Conservation (phyloP, 2,329 filamentous ascomycete genomes). For the Hypoxylon sp. region DNA sequence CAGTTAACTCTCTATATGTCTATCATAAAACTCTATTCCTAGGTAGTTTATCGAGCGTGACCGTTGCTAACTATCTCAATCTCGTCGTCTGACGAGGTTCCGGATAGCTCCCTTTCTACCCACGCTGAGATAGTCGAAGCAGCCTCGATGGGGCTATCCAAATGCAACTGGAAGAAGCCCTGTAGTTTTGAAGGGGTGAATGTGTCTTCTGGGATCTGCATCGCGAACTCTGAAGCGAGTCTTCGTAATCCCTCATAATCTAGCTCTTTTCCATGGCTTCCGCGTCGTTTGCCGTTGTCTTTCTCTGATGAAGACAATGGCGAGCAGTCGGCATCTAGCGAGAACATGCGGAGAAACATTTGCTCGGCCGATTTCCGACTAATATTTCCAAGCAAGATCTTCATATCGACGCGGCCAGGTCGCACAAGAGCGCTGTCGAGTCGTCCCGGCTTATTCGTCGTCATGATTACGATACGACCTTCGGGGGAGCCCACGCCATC, state of each 20-base stretch:
- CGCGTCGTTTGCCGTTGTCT: conserved; percentile 1
- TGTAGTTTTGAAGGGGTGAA: conserved; percentile 56
- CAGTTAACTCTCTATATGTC: conserved; percentile 3
- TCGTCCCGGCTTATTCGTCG: conserved; percentile 72
- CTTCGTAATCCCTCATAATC: conserved; percentile 31
- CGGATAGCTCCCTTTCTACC: conserved; percentile 50
- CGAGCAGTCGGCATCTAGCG: conserved; percentile 42
- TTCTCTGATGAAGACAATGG: conserved; percentile 6
- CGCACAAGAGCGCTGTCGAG: conserved; percentile 71
- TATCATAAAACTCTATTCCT: conserved; percentile 18
- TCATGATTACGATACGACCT: conserved; percentile 76
- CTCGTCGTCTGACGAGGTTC: conserved; percentile 46
- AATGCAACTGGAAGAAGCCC: conserved; percentile 54
- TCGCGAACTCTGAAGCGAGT: conserved; percentile 51
- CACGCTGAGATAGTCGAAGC: conserved; percentile 47
- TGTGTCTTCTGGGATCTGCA: conserved; percentile 52
- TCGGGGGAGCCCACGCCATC: conserved; percentile 75
- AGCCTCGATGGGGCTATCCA: conserved; percentile 52
- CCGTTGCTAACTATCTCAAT: conserved; percentile 49
- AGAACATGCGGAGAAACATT: conserved; percentile 56
- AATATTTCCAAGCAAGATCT: conserved; percentile 60
- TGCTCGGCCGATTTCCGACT: conserved; percentile 53
- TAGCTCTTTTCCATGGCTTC: conserved; percentile 4
- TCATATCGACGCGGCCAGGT: conserved; percentile 72
- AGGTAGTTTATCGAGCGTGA: conserved; percentile 14